These are phyloP conservation scores for Entomortierella chlamydospora DNA, from an alignment of 192 early-diverging fungal species.

Conservation along the genomic window DNA sequence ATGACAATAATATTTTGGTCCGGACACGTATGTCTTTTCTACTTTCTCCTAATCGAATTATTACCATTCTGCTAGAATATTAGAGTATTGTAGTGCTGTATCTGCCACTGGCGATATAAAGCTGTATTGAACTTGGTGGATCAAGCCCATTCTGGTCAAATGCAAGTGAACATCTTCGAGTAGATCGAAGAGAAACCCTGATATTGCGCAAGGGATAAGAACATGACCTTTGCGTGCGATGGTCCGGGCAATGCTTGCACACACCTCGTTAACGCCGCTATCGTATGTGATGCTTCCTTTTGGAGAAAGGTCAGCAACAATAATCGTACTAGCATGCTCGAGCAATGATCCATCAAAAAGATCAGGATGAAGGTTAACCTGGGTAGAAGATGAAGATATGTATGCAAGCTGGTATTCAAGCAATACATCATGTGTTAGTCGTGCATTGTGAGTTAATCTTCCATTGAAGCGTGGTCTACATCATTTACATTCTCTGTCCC, in stretches of 20 bases:
- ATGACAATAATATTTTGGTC: too few species aligned
- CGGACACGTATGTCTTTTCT: background rate
- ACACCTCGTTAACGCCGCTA: conserved; percentile 49
- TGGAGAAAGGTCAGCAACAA: conserved; percentile 56
- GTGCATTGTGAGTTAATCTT: background rate
- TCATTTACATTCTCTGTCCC: conserved; percentile 61
- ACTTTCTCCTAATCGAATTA: background rate
- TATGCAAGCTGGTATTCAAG: conserved; percentile 48
- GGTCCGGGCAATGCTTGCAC: conserved; percentile 45
- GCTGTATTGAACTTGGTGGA: conserved; percentile 70
- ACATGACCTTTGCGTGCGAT: conserved; percentile 68
- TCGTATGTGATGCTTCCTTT: conserved; percentile 52
- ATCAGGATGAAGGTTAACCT: conserved; percentile 60
- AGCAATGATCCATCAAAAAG: conserved; percentile 59
- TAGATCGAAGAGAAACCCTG: conserved; percentile 82
- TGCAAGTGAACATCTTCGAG: conserved; percentile 70
- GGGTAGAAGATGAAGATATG: conserved; percentile 59
- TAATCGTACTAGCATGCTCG: conserved; percentile 54
- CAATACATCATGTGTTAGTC: background rate
- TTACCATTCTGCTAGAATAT: conserved; percentile 89
- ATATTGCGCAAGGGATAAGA: conserved; percentile 73
- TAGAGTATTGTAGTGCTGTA: conserved; percentile 80
- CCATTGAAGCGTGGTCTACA: too few species aligned
- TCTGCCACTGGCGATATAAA: conserved; percentile 83
- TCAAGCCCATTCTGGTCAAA: conserved; percentile 65